Percentiles rank a stretch among this genome's conserved stretches.
phyloP scores from a whole-genome alignment of 306 rosid genomes.

The Quercus engelmannii region DNA sequence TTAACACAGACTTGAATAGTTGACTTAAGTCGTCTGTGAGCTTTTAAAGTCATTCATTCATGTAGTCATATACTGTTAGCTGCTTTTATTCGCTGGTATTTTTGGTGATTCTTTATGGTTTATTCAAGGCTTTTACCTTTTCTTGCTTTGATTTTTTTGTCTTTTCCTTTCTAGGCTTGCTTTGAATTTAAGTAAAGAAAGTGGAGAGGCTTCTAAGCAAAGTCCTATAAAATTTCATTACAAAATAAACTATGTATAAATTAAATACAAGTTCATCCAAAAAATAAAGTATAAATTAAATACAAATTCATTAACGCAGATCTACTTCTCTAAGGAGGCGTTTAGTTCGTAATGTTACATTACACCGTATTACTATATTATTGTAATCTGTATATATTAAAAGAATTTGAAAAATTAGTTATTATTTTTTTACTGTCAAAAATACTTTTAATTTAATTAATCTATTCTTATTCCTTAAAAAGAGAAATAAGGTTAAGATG shows the following conservation, averaged over 20 bases:
- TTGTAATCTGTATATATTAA: too few relatives aligned
- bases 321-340: too few relatives aligned
- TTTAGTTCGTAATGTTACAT: too few relatives aligned
- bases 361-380: too few relatives aligned
- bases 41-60: background rate
- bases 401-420: fast-evolving
- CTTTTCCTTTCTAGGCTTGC: background rate
- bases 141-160: background rate
- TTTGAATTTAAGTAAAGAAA: background rate
- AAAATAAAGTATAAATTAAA: background rate
- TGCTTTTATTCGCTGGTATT: background rate
- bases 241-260: background rate
- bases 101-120: background rate
- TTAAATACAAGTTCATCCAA: too few relatives aligned
- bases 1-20: constrained; percentile 10
- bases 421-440: too few relatives aligned
- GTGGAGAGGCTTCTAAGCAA: constrained; percentile 21
- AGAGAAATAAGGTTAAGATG: too few relatives aligned
- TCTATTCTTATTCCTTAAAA: too few relatives aligned
- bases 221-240: background rate
- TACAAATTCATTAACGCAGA: too few relatives aligned
- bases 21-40: constrained; percentile 26
- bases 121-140: background rate
- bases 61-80: background rate
- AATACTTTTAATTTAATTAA: too few relatives aligned